phyloP scores from a whole-genome alignment of 202 grass and related monocot genomes.

The Schoenoplectus tabernaemontani region DNA sequence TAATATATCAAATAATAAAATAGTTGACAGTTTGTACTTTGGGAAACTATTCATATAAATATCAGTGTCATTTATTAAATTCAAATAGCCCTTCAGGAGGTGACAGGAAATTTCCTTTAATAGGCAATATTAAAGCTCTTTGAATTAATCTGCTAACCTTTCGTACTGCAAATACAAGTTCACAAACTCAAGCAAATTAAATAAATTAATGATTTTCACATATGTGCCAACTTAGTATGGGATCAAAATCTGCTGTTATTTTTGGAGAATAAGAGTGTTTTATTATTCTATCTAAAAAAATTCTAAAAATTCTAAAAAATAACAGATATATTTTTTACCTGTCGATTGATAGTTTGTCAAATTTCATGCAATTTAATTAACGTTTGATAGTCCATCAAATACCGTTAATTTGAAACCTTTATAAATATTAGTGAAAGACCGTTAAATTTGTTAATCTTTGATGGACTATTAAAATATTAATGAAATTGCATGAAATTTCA shows the following conservation, averaged over 20 bases:
- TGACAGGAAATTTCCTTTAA: background rate
- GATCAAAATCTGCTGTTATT: too few relatives aligned
- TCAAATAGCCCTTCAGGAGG: background rate
- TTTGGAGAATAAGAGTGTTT: background rate
- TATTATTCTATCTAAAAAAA: background rate
- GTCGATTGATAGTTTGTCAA: too few relatives aligned
- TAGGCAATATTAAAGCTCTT: background rate
- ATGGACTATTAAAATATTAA: too few relatives aligned
- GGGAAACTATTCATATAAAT: background rate
- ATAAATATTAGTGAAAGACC: too few relatives aligned
- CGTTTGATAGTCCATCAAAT: too few relatives aligned
- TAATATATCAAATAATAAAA: background rate
- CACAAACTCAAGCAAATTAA: background rate
- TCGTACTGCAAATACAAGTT: background rate
- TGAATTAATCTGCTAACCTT: background rate
- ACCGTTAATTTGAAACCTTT: too few relatives aligned
- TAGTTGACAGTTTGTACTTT: background rate
- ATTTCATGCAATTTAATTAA: too few relatives aligned
- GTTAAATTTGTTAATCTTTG: too few relatives aligned
- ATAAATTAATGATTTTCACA: too few relatives aligned
- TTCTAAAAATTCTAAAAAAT: too few relatives aligned
- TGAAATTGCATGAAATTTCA: too few relatives aligned
- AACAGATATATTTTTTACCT: too few relatives aligned
- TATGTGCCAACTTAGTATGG: background rate
- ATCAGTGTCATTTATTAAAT: background rate